Base-by-base conservation (phyloP, 2,329 filamentous ascomycete genomes). In the Pestalotiopsis sp. region DNA sequence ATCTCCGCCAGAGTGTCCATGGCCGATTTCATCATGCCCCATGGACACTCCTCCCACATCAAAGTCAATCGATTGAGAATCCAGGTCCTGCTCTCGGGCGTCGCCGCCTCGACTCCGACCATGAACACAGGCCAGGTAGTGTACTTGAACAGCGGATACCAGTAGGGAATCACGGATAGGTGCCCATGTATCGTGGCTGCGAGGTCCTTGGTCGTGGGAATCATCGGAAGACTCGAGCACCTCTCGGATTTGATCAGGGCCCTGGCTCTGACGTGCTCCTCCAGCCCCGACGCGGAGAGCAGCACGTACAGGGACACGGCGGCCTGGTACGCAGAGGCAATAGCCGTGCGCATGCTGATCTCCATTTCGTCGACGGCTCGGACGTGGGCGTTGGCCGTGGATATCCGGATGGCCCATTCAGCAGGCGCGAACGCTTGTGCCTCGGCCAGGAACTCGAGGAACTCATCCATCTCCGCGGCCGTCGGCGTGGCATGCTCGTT, bases 121-220 rank as follows among this genome's bases (percentile, higher is more conserved):
- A 90, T 82, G 71, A 89, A 89, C 0, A 86, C 81, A 1, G 87
- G 86, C 87, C 87, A 90, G n/a, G 85, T 85, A 2, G 86, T 88
- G 7, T 85, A 87, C 74, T 88, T 89, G 79, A 88, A 89, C 57
- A 88, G 81, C 6, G 83, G 82, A 72, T 87, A 85, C 2, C 80
- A 76, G 23, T 82, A 81, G 36, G 79, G 80, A 45, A 90, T 82
- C 66, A 81, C 78, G 5, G 82, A 83, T 27, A 89, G 79, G 69
- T 88, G 83, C n/a, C 77, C 72, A 2, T 88, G 77, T 49, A 87
- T 85, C 41, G 87, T 85, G 27, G 80, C 74, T 3, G 86, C 83
- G 2, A 89, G 80, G 9, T 84, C 73, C 60, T 82, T 75, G 25
- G 81, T 81, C 59, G 83, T 82, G 9, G 82, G 82, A 13, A 85